Evolutionary conservation across 1,284 basidiomycete genomes (phyloP), one percentile per base, ranked within the genome.

Genomic region (Exobasidium rhododendri): DNA sequence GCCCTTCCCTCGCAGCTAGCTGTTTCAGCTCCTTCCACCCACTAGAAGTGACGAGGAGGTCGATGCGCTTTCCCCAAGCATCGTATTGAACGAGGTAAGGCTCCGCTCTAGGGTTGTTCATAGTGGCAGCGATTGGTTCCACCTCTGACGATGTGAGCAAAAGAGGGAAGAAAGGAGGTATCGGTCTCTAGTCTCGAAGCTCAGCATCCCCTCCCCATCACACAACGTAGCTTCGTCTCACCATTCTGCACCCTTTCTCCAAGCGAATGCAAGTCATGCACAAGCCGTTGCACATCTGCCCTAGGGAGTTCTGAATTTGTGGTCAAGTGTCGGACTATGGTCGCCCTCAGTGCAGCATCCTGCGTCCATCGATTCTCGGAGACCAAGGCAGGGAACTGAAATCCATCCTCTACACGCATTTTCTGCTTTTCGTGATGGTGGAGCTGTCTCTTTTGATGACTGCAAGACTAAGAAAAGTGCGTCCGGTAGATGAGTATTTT

Each of bases 51-150:
- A 55, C 63, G 43, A 73, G 60, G 43, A 66, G 65, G 60, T 73
- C 71, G n/a, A 72, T 43, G 4, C 70, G 60, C 31, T 67, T 60
- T 13, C 70, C 71, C 68, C 70, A 73, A 0, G 61, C 66, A 49
- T 73, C 68, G 59, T 72, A 73, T 56, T 73, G 71, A 11, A 68
- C 50, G 13, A 73, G 44, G 22, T 59, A 64, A 14, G 71, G 71
- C 35, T 70, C 67, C 50, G 64, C 62, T 40, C 66, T 63, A 17
- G 63, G 64, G 13, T 55, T 51, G 31, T 71, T 65, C 35, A 40
- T 10, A 17, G n/a, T 40, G 17, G 35, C 7, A n/a, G n/a, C n/a
- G n/a, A n/a, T n/a, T n/a, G n/a, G n/a, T n/a, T n/a, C n/a, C n/a
- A n/a, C n/a, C n/a, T n/a, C n/a, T n/a, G n/a, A n/a, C n/a, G n/a